Evolutionary conservation across 2,329 filamentous ascomycete genomes (phyloP).

Genomic region (Mycosphaerella arachidis): DNA sequence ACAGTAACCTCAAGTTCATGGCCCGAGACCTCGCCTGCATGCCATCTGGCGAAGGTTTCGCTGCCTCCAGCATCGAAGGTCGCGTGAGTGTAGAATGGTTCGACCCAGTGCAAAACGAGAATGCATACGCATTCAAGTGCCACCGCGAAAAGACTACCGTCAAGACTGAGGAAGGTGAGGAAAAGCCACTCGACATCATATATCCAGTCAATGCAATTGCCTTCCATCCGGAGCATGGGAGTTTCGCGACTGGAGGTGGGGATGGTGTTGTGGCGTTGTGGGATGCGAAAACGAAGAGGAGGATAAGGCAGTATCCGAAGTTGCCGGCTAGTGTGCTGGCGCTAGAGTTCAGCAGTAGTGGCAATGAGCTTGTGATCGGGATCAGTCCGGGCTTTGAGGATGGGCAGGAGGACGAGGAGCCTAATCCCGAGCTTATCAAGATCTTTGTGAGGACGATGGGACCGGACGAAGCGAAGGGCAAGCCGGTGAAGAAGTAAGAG

Average conservation of each 20-base stretch:
- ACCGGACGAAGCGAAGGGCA: slow-evolving; percentile 76
- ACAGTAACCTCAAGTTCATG: slow-evolving; percentile 94
- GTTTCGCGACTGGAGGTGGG: slow-evolving; percentile 83
- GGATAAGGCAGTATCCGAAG: slow-evolving; percentile 84
- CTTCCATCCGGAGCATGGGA: slow-evolving; percentile 78
- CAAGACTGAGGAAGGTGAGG: slow-evolving; percentile 46
- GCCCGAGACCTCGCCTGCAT: slow-evolving; percentile 91
- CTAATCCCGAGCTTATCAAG: slow-evolving; percentile 64
- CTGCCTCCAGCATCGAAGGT: slow-evolving; percentile 87
- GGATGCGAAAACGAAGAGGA: slow-evolving; percentile 85
- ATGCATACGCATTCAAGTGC: slow-evolving; percentile 99
- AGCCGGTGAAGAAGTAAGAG: slow-evolving; percentile 18
- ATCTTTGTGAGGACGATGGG: slow-evolving; percentile 78
- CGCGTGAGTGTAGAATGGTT: slow-evolving; percentile 98
- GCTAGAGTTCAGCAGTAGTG: slow-evolving; percentile 71
- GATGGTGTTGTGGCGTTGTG: slow-evolving; percentile 89
- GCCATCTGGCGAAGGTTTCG: slow-evolving; percentile 93
- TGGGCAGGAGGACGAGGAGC: slow-evolving; percentile 72
- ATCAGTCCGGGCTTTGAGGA: slow-evolving; percentile 86
- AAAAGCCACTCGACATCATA: slow-evolving; percentile 67
- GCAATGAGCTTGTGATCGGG: slow-evolving; percentile 71
- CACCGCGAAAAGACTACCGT: slow-evolving; percentile 74
- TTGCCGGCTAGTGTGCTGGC: slow-evolving; percentile 74
- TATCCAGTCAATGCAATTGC: slow-evolving; percentile 87
- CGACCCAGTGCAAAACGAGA: slow-evolving; percentile 84